Conservation (phyloP, 495 filamentous ascomycete genomes). For the Cairneyella variabilis region DNA sequence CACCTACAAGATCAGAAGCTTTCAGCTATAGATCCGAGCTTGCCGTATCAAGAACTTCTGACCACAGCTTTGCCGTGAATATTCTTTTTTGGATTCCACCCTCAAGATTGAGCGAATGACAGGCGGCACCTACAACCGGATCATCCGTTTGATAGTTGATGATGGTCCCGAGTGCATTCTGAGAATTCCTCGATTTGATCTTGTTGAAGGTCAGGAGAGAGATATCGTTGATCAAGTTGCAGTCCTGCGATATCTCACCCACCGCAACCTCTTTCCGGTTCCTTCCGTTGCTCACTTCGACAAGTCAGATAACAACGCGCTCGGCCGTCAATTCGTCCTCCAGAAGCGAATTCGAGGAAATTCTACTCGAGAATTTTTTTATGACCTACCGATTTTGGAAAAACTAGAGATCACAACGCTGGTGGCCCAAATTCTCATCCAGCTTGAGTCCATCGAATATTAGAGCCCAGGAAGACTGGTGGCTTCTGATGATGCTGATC, state of each 20-base stretch:
- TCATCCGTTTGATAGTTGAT: not conserved
- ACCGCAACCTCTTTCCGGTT: not conserved
- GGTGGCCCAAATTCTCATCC: conserved; percentile 3
- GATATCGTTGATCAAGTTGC: conserved; percentile 11
- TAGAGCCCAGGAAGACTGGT: conserved; percentile 5
- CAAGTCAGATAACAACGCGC: not conserved
- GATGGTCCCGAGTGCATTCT: not conserved
- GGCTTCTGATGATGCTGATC: not conserved
- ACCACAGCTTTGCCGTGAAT: no score
- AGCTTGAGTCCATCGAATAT: not conserved
- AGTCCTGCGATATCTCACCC: not conserved
- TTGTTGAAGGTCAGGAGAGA: not conserved
- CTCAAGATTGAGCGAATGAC: conserved; percentile 11
- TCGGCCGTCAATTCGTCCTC: conserved; percentile 4
- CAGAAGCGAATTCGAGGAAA: conserved; percentile 3
- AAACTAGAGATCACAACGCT: conserved; percentile 6
- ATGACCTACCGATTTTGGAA: conserved; percentile 4
- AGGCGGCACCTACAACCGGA: conserved; percentile 13
- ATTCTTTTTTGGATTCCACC: conserved; percentile 1
- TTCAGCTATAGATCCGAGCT: no score
- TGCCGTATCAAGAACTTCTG: no score
- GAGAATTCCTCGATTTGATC: not conserved
- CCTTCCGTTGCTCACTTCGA: not conserved
- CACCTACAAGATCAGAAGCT: no score
- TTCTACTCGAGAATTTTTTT: not conserved